These are phyloP conservation scores for Piromyces sp. DNA, from an alignment of 192 early-diverging fungal genomes.

Conservation along the genomic window DNA sequence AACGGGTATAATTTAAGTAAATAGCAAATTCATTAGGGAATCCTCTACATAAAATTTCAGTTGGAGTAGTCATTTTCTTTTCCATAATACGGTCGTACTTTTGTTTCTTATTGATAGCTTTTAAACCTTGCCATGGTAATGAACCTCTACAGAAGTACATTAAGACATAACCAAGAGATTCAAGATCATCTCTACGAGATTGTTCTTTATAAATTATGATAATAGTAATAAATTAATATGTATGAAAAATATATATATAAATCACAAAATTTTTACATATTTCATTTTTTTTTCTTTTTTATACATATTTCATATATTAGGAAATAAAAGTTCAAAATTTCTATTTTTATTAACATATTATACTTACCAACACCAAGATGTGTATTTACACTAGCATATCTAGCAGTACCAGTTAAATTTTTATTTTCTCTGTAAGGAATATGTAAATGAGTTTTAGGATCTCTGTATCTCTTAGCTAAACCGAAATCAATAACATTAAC, in stretches of 20 bases:
- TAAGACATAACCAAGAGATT: conserved; percentile 43
- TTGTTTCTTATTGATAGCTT: conserved; percentile 47
- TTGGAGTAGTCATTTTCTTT: conserved; percentile 52
- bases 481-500: conserved; percentile 53
- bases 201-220: conserved; percentile 23
- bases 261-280: too few species aligned
- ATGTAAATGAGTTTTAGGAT: conserved; percentile 50
- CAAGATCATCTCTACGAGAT: conserved; percentile 44
- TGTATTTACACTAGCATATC: conserved; percentile 82
- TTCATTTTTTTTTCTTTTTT: too few species aligned
- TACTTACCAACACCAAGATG: conserved; percentile 35
- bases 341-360: too few species aligned
- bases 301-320: too few species aligned
- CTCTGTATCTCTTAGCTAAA: conserved; percentile 43
- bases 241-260: too few species aligned
- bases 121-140: conserved; percentile 44
- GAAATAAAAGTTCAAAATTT: too few species aligned
- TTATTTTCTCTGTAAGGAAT: conserved; percentile 86
- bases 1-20: conserved; percentile 42
- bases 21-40: conserved; percentile 44
- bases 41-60: conserved; percentile 31
- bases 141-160: conserved; percentile 48
- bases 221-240: too few species aligned
- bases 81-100: conserved; percentile 54
- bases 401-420: conserved; percentile 78